These are phyloP conservation scores for Sporothrix humicola DNA, from an alignment of 2,329 filamentous ascomycete genomes.

Conservation along the genomic window DNA sequence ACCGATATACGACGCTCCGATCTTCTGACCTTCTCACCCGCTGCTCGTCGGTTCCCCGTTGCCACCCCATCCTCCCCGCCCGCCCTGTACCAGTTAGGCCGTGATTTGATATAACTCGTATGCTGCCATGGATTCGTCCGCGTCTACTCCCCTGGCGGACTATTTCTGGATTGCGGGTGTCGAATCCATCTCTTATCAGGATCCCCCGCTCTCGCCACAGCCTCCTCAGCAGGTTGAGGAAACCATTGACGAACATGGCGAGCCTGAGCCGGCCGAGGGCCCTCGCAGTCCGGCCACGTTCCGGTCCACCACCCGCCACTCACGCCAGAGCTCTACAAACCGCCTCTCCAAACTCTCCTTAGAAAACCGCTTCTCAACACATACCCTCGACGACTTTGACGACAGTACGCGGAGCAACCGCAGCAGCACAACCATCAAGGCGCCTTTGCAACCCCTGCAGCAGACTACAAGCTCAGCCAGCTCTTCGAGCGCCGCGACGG, in stretches of 20 bases:
- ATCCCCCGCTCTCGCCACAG: slow-evolving; percentile 50
- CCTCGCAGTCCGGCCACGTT: slow-evolving; percentile 39
- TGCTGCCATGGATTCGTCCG: slow-evolving; percentile 62
- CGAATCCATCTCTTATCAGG: slow-evolving; percentile 69
- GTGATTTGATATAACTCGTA: slow-evolving; percentile 13
- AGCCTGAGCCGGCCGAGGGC: slow-evolving; percentile 54
- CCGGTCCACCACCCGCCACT: slow-evolving; percentile 57
- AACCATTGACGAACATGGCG: slow-evolving; percentile 68
- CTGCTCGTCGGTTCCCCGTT: too few relatives aligned
- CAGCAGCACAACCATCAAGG: slow-evolving; percentile 68
- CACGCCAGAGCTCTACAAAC: slow-evolving; percentile 65
- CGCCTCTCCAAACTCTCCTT: slow-evolving; percentile 59
- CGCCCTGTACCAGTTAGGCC: neutral
- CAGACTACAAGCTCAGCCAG: neutral
- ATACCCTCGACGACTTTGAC: slow-evolving; percentile 63
- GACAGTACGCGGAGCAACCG: slow-evolving; percentile 66
- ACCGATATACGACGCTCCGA: too few relatives aligned
- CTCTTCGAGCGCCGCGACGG: neutral
- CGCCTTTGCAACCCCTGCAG: slow-evolving; percentile 38
- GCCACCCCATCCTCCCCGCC: neutral
- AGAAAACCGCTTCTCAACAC: slow-evolving; percentile 57
- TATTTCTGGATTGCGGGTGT: slow-evolving; percentile 79
- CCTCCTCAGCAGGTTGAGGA: slow-evolving; percentile 55
- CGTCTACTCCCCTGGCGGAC: slow-evolving; percentile 69
- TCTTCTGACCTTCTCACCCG: too few relatives aligned